phyloP scores from a whole-genome alignment of 192 early-diverging fungal species.

The Coemansia sp. region DNA sequence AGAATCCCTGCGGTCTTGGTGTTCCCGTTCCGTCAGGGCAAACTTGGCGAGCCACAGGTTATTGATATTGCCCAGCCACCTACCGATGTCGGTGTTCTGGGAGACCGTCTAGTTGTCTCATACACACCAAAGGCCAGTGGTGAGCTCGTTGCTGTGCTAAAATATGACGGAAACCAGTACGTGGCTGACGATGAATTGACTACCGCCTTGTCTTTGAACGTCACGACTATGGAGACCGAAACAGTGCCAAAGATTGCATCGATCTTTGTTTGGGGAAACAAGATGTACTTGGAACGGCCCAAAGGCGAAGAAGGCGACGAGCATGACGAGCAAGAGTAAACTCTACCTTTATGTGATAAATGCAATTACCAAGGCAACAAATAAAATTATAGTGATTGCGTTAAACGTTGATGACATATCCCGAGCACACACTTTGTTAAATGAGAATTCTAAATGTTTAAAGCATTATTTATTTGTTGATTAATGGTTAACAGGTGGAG shows the following conservation, averaged over 20 bases:
- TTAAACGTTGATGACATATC: background rate
- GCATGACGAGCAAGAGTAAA: background rate
- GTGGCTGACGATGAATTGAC: constrained; percentile 15
- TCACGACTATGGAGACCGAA: constrained; percentile 18
- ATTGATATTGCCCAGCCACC: constrained; percentile 33
- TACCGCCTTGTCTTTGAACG: constrained; percentile 11
- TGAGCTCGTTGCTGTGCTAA: constrained; percentile 13
- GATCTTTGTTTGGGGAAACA: constrained; percentile 54
- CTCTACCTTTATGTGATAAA: background rate
- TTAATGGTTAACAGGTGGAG: background rate
- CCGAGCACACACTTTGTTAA: background rate
- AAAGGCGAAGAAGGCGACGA: constrained; percentile 25
- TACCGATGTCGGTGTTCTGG: constrained; percentile 33
- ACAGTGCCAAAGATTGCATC: constrained; percentile 14
- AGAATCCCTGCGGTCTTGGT: constrained; percentile 40
- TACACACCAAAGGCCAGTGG: constrained; percentile 13
- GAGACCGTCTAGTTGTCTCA: constrained; percentile 30
- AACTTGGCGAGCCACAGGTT: constrained; percentile 15
- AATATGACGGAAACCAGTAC: background rate
- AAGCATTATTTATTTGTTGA: background rate
- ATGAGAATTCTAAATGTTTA: background rate
- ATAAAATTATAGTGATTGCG: background rate
- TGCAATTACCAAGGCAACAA: background rate
- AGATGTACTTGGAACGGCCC: constrained; percentile 44
- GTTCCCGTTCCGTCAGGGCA: constrained; percentile 20